Conservation (phyloP, 2,329 filamentous ascomycete genomes). For the Ceratocystis diversiconidia region DNA sequence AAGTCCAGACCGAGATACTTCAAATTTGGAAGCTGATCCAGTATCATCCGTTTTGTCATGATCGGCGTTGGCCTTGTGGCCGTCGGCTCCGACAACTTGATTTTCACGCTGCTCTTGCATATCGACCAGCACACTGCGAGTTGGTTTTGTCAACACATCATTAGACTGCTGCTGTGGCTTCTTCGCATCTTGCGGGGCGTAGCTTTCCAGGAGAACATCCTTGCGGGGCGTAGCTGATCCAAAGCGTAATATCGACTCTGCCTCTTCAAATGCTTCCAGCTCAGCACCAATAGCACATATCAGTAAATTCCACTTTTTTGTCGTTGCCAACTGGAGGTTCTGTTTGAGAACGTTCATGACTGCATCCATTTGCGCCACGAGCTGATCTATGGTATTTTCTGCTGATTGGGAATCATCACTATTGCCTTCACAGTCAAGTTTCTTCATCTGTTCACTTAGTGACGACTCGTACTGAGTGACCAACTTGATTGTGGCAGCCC, state of each 20-base stretch:
- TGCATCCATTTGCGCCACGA: constrained; percentile 41
- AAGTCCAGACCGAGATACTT: constrained; percentile 17
- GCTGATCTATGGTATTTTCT: constrained; percentile 30
- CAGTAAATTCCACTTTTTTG: constrained; percentile 56
- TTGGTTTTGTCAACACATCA: not conserved
- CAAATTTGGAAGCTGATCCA: constrained; percentile 9
- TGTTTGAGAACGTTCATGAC: constrained; percentile 42
- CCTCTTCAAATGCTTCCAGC: constrained; percentile 50
- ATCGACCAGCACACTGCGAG: not conserved
- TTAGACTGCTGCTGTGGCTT: not conserved
- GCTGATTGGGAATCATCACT: constrained; percentile 21
- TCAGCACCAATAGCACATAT: constrained; percentile 65
- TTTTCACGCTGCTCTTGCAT: not conserved
- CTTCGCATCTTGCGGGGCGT: no score
- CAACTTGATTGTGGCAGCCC: constrained; percentile 46
- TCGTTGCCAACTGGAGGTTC: constrained; percentile 40
- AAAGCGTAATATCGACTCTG: constrained; percentile 38
- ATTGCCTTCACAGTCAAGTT: constrained; percentile 19
- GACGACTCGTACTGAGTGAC: constrained; percentile 51
- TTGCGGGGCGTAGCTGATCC: constrained; percentile 24
- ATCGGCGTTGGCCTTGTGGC: not conserved
- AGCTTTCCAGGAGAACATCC: not conserved
- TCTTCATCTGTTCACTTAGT: constrained; percentile 42
- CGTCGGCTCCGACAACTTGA: not conserved
- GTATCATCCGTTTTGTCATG: not conserved